Evolutionary conservation across 1,139 yeast genomes (phyloP), one percentile per base, ranked within the genome.

Genomic region (Suhomyces kunorum): DNA sequence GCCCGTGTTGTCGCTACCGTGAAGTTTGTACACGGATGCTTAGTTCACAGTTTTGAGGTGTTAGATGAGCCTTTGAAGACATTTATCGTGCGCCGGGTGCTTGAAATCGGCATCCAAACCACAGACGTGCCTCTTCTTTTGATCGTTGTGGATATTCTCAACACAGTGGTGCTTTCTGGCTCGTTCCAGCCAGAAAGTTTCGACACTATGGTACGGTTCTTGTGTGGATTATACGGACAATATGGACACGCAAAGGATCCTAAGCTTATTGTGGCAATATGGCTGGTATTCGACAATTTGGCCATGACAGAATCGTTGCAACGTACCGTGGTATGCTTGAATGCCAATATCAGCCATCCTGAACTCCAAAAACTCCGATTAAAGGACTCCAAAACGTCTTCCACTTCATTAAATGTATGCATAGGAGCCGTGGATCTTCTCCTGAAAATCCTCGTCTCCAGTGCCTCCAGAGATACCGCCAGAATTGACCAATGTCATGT

Each of bases 181-280:
- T 54, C 60, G 19, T 55, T 81, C 3, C 85, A 87, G 0, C 46
- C 60, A 7, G 53, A 61, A 1, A 56, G 63, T 26, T 53, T 78
- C 25, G 56, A 58, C 36, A 63, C 64, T 14, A 59, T 71, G 1
- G 53, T 81, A 4, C 70, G 68, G 32, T 68, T 79, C 9, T 51
- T 83, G 4, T 76, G 85, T 42, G 67, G 78, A 4, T 50, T 82
- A 2, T 77, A 85, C 43, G 75, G 80, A 66, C 14, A 58, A 65
- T 8, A 47, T 70, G 18, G 68, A 71, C 22, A n/a, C n/a, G n/a
- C n/a, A n/a, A n/a, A n/a, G n/a, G n/a, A n/a, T n/a, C 63, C 67
- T 5, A 54, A 62, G 1, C 59, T 76, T 25, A 57, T 61, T n/a
- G 64, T 59, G 5, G 42, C 61, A n/a, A 63, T 75, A 0, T 68